A percentile compares a stretch with the other conserved stretches of the same genome.
Evolutionary conservation across 805 yeast species (phyloP).

Genomic region (Kluyveromyces nonfermentans): DNA sequence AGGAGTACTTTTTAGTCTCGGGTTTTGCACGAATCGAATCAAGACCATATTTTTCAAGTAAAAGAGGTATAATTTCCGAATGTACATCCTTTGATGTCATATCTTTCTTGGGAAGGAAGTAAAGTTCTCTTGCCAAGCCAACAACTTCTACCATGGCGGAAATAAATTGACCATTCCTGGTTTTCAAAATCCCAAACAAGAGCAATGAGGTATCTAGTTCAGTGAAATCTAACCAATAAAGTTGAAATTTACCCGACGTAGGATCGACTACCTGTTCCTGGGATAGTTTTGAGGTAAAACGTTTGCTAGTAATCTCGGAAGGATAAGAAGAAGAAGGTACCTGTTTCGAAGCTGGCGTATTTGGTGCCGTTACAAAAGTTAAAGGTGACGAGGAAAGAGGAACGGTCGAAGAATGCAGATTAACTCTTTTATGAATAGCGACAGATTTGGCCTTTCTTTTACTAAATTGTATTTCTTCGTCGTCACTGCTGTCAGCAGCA

Average conservation of each 20-base stretch:
- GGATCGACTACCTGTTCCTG: slow-evolving; percentile 29
- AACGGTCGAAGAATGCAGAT: slow-evolving; percentile 18
- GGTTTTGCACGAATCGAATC: slow-evolving; percentile 60
- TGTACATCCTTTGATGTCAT: slow-evolving; percentile 57
- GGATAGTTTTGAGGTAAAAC: slow-evolving; percentile 11
- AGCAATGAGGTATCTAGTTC: slow-evolving; percentile 64
- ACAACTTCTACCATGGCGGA: slow-evolving; percentile 72
- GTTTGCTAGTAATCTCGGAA: background rate
- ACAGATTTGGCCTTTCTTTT: slow-evolving; percentile 26
- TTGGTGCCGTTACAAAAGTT: slow-evolving; percentile 28
- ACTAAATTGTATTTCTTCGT: slow-evolving; percentile 24
- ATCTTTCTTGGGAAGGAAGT: slow-evolving; percentile 62
- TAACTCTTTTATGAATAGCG: slow-evolving; percentile 18
- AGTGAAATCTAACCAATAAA: slow-evolving; percentile 86
- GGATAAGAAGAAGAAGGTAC: background rate
- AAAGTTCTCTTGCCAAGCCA: slow-evolving; percentile 62
- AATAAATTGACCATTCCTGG: slow-evolving; percentile 48
- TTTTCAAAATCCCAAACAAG: slow-evolving; percentile 71
- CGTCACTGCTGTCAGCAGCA: slow-evolving; percentile 29
- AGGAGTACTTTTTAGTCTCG: slow-evolving; percentile 72
- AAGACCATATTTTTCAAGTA: slow-evolving; percentile 54
- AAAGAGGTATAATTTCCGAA: slow-evolving; percentile 62
- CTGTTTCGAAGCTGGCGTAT: slow-evolving; percentile 17
- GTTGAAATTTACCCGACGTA: slow-evolving; percentile 43
- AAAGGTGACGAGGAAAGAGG: slow-evolving; percentile 14